phyloP scores from a whole-genome alignment of 176 grass and related monocot genomes.

The Cenchrus fungigraminus region DNA sequence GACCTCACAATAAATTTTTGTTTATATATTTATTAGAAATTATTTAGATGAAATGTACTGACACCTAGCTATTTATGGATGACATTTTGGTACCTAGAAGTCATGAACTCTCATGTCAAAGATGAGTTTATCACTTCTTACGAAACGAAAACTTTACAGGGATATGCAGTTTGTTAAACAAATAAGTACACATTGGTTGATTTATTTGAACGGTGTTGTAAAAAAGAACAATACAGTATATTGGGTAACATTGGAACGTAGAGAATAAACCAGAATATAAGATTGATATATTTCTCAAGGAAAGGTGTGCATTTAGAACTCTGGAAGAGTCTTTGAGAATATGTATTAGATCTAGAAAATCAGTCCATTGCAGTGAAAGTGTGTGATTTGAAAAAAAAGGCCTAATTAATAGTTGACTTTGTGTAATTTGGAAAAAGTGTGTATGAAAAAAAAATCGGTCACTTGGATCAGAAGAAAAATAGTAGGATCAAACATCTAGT shows the following conservation, averaged over 20 bases:
- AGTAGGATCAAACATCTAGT: neutral
- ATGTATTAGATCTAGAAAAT: neutral
- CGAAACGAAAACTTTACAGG: neutral
- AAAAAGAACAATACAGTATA: neutral
- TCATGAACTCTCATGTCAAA: neutral
- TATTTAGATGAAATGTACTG: constrained; percentile 2
- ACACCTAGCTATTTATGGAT: neutral
- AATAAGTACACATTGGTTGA: neutral
- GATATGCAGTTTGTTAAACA: neutral
- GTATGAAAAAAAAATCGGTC: neutral
- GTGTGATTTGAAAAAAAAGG: neutral
- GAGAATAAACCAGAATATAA: neutral
- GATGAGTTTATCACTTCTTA: neutral
- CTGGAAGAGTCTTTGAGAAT: neutral
- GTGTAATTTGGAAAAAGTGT: no score
- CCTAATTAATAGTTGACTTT: neutral
- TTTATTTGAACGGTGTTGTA: neutral
- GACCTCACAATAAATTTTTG: neutral
- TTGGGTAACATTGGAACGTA: neutral
- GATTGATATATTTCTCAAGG: neutral
- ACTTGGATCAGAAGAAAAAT: constrained; percentile 14
- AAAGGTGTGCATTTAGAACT: neutral
- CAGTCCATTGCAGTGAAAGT: neutral
- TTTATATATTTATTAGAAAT: neutral
- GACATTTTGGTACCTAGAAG: neutral